Base-by-base conservation (phyloP, 2,329 filamentous ascomycete genomes). In the Fusarium sp. region DNA sequence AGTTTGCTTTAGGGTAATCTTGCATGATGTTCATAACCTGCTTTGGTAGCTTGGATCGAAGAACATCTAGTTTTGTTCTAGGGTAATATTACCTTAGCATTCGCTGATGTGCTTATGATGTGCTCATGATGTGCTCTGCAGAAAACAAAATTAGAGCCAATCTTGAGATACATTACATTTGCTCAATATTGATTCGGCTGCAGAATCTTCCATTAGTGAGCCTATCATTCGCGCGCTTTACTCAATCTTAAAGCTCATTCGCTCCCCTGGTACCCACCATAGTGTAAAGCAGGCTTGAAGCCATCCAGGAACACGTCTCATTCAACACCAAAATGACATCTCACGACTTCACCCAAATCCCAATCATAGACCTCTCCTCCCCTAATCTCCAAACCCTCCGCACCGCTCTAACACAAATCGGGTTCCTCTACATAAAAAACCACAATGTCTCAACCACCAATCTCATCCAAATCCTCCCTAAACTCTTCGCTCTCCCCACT, bases 351-450 rank as follows among this genome's bases (percentile, higher is more conserved):
- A 77, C 74, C 26, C 37, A 77, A 33, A 84, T 88, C 53, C 85
- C 86, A 8, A 76, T 82, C 21, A 79, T 88, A 49, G 82, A 87
- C 69, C 79, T 88, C 31, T 83, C 83, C 8, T 77, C 80, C 26
- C 80, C 81, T 33, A 50, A 75, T n/a, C 72, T 81, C 46, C 75
- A 80, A 5, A 49, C 87, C 1, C 80, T 88, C 2, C 83, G 79
- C 23, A 74, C 81, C 41, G 84, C 85, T 9, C 75, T 88, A 8
- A 82, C 83, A 41, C 77, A 85, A 18, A 77, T 87, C 31, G 85
- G 86, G 20, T 88, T 88, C 62, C 78, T 88, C 6, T 87, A 88
- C 66, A 74, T 88, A 35, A 76, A 77, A 18, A 84, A 86, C 59
- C 85, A 88, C 68, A 80, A 80, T 4, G 80, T 88, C n/a, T 15